phyloP scores from a whole-genome alignment of 2,329 filamentous ascomycete species.

The Pseudocercospora macadamiae region DNA sequence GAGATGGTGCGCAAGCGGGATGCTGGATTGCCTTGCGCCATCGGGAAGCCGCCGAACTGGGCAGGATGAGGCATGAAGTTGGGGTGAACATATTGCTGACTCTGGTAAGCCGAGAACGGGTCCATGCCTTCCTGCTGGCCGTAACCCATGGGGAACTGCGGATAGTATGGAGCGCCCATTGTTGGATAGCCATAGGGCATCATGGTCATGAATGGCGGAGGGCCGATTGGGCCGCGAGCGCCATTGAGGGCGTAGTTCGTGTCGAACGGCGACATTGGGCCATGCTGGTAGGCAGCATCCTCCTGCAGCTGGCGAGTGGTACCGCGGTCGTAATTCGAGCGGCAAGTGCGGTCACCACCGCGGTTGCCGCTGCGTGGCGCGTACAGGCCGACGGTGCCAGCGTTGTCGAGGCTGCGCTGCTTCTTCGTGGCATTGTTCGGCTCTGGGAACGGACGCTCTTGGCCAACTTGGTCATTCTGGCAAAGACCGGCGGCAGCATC shows the following conservation, averaged over 20 bases:
- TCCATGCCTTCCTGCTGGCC: conserved; percentile 2
- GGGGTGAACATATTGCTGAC: too few species aligned
- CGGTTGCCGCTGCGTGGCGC: conserved; percentile 77
- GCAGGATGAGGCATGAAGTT: too few species aligned
- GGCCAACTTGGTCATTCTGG: conserved; percentile 58
- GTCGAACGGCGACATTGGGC: conserved; percentile 6
- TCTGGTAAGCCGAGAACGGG: too few species aligned
- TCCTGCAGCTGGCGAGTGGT: conserved; percentile 53
- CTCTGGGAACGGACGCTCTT: conserved; percentile 74
- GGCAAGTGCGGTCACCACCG: conserved; percentile 67
- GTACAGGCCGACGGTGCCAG: conserved; percentile 83
- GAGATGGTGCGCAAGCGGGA: conserved; percentile 26
- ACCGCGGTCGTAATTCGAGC: conserved; percentile 80
- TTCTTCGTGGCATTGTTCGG: conserved; percentile 87
- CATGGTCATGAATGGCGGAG: conserved; percentile 4
- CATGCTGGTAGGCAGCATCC: conserved; percentile 27
- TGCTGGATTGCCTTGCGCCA: conserved; percentile 18
- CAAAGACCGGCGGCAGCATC: conserved; percentile 30
- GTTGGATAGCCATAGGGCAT: conserved; percentile 3
- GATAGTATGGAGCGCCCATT: background rate
- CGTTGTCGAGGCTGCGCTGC: conserved; percentile 84
- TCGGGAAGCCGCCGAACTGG: background rate
- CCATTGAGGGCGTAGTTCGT: conserved; percentile 7
- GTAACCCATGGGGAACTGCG: background rate
- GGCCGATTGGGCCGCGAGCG: conserved; percentile 10